These are phyloP conservation scores for Goffeauzyma gilvescens DNA, from an alignment of 768 basidiomycete species.

Conservation along the genomic window DNA sequence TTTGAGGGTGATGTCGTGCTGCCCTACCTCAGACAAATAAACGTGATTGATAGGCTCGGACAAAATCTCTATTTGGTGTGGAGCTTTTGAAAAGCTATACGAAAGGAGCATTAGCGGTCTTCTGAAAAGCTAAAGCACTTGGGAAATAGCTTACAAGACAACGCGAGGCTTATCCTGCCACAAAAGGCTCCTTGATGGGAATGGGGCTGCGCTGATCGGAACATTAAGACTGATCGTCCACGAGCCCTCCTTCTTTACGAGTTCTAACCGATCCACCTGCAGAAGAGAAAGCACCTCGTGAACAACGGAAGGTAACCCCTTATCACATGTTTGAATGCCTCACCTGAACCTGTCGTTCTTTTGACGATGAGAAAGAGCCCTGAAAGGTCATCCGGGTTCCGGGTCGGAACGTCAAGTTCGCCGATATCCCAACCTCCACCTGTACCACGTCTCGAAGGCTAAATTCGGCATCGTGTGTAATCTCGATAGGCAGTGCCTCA, in stretches of 20 bases:
- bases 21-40: too few relatives aligned
- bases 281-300: too few relatives aligned
- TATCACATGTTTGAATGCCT: slow-evolving; percentile 39
- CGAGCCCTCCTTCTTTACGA: slow-evolving; percentile 38
- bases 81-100: too few relatives aligned
- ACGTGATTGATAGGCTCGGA: too few relatives aligned
- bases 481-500: slow-evolving; percentile 37
- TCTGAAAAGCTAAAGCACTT: too few relatives aligned
- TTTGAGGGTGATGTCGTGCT: too few relatives aligned
- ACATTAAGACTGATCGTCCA: slow-evolving; percentile 53
- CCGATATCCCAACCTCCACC: slow-evolving; percentile 24
- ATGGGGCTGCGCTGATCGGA: too few relatives aligned
- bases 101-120: too few relatives aligned
- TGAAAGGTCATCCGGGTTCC: slow-evolving; percentile 42
- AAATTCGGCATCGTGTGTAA: slow-evolving; percentile 36
- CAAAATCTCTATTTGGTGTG: too few relatives aligned
- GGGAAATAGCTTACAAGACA: too few relatives aligned
- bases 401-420: slow-evolving; percentile 43
- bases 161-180: too few relatives aligned
- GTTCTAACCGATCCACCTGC: slow-evolving; percentile 12
- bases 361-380: slow-evolving; percentile 47
- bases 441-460: slow-evolving; percentile 37
- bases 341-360: slow-evolving; percentile 39
- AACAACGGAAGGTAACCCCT: background rate
- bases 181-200: too few relatives aligned